Percentiles rank a stretch among this genome's conserved stretches.
Evolutionary conservation across 805 yeast species (phyloP).

Genomic region (Kodamaea fukazawae): DNA sequence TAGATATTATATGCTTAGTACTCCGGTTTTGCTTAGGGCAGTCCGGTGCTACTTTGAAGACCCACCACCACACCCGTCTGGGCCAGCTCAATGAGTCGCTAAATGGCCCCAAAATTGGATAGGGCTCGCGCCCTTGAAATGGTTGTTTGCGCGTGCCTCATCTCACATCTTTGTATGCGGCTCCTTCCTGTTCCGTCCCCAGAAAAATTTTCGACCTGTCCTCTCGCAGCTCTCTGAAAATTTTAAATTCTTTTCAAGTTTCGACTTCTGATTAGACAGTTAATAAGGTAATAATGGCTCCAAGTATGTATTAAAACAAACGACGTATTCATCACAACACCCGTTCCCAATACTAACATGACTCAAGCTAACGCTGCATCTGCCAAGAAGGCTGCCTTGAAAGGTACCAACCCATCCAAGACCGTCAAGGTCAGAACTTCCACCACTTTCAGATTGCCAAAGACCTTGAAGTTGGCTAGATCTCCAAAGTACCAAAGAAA

Average conservation of each 20-base stretch:
- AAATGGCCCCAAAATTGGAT: too few relatives aligned
- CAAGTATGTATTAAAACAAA: slow-evolving; percentile 16
- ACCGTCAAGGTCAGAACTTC: slow-evolving; percentile 90
- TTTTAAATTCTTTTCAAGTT: slow-evolving; percentile 12
- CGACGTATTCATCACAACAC: background rate
- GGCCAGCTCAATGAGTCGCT: too few relatives aligned
- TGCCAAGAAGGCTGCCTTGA: slow-evolving; percentile 98
- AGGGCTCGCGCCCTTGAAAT: too few relatives aligned
- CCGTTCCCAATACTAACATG: slow-evolving; percentile 7
- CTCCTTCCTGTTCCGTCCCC: too few relatives aligned
- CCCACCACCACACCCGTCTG: too few relatives aligned
- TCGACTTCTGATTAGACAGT: background rate
- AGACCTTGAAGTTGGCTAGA: slow-evolving; percentile 92
- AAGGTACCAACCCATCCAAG: slow-evolving; percentile 93
- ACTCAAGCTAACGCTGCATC: slow-evolving; percentile 74
- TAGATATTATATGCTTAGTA: too few relatives aligned
- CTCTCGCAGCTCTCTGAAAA: slow-evolving; percentile 9
- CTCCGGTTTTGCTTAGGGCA: too few relatives aligned
- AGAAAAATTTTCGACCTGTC: too few relatives aligned
- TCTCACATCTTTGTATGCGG: too few relatives aligned
- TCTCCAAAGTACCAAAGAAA: slow-evolving; percentile 92
- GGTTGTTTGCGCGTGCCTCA: too few relatives aligned
- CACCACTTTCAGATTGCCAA: slow-evolving; percentile 95
- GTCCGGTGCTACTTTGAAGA: too few relatives aligned
- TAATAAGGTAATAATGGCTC: slow-evolving; percentile 23